A percentile compares a stretch with the other conserved stretches of the same genome.
phyloP scores from a whole-genome alignment of 805 yeast species.

The Candida multigemmis region DNA sequence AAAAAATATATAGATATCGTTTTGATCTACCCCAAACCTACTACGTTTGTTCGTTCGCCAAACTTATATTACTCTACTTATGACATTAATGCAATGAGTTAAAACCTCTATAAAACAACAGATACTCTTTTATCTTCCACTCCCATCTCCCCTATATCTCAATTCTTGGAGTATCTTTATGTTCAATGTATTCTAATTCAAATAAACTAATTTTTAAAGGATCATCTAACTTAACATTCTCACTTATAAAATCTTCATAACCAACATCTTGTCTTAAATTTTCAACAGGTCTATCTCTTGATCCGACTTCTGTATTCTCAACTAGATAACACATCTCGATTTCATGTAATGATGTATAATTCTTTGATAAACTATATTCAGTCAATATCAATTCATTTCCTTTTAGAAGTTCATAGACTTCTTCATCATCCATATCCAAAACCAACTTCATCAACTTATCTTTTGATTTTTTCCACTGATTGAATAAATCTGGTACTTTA shows the following conservation, averaged over 20 bases:
- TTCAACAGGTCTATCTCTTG: background rate
- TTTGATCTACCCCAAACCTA: too few relatives aligned
- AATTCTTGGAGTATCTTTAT: too few relatives aligned
- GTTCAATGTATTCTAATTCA: constrained; percentile 8
- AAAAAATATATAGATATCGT: background rate
- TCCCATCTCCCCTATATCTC: too few relatives aligned
- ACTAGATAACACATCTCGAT: constrained; percentile 7
- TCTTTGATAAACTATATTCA: constrained; percentile 17
- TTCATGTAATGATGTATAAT: constrained; percentile 15
- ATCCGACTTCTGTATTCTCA: background rate
- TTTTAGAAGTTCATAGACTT: constrained; percentile 10
- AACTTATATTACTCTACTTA: too few relatives aligned
- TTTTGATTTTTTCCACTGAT: too few relatives aligned
- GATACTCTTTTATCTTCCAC: too few relatives aligned
- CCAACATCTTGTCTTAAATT: background rate
- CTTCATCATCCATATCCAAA: constrained; percentile 15
- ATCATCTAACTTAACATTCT: constrained; percentile 6
- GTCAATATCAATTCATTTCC: constrained; percentile 13
- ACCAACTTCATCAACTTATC: constrained; percentile 6
- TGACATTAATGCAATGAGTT: too few relatives aligned
- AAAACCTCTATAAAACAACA: too few relatives aligned
- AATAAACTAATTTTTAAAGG: constrained; percentile 10
- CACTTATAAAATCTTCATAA: constrained; percentile 5
- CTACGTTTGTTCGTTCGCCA: too few relatives aligned
- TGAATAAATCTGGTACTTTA: constrained; percentile 1